phyloP scores from a whole-genome alignment of 2,329 filamentous ascomycete genomes.

The Sclerotinia borealis region DNA sequence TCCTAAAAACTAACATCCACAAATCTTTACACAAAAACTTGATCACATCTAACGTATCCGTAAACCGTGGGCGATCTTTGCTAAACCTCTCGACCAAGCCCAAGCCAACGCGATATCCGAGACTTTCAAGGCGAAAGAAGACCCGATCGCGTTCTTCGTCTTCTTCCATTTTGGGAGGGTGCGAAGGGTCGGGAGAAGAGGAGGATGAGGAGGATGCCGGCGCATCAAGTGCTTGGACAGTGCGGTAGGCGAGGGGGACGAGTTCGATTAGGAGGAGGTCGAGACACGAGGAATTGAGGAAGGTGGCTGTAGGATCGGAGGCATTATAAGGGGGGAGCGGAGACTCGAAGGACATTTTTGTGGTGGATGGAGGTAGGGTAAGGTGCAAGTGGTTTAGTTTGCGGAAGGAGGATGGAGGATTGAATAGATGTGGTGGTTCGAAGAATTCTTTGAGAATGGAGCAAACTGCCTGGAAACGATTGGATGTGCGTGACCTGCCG shows the following conservation, averaged over 20 bases:
- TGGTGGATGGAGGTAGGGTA: no score
- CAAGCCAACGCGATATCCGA: constrained; percentile 89
- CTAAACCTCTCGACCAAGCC: constrained; percentile 88
- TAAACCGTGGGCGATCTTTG: constrained; percentile 77
- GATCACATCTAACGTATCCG: constrained; percentile 88
- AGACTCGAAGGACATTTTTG: constrained; percentile 66
- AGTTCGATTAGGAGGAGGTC: constrained; percentile 96
- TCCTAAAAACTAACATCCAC: constrained; percentile 89
- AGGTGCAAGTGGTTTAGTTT: neutral
- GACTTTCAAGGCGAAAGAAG: constrained; percentile 72
- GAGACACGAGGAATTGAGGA: constrained; percentile 78
- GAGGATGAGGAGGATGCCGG: constrained; percentile 15
- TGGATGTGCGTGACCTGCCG: neutral
- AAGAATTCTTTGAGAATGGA: neutral
- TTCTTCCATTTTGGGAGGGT: constrained; percentile 50
- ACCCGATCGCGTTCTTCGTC: constrained; percentile 81
- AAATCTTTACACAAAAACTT: constrained; percentile 99
- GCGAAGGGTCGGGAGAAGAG: neutral
- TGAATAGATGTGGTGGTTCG: neutral
- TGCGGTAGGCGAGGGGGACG: constrained; percentile 85
- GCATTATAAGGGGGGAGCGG: constrained; percentile 63
- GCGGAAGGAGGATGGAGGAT: neutral
- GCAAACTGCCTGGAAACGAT: neutral
- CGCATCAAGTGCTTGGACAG: constrained; percentile 63
- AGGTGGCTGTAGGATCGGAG: constrained; percentile 67